Conservation (phyloP, 169 alveolate genomes). For the Plasmodium coatneyi region DNA sequence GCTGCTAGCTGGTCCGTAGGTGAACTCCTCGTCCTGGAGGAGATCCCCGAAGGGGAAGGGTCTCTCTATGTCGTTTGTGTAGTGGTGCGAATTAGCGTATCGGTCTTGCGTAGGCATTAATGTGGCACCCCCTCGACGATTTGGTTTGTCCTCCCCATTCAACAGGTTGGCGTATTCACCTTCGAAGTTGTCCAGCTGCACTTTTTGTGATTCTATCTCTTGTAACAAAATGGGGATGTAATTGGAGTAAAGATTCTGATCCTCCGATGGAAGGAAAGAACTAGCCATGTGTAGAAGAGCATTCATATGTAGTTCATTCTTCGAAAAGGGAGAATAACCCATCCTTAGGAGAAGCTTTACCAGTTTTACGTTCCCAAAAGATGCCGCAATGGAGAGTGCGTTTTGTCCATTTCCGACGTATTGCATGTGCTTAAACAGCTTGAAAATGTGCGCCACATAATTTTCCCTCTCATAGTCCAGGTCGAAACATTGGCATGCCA, state of each 20-base stretch:
- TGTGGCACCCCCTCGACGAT: background rate
- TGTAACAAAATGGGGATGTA: constrained; percentile 32
- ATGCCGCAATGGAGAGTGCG: constrained; percentile 78
- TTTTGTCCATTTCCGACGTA: constrained; percentile 82
- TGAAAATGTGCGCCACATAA: constrained; percentile 10
- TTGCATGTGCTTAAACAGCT: constrained; percentile 67
- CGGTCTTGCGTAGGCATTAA: background rate
- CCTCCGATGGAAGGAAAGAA: constrained; percentile 45
- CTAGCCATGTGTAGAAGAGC: constrained; percentile 67
- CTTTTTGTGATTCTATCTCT: constrained; percentile 29
- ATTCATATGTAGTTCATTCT: constrained; percentile 52
- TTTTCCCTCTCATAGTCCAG: background rate
- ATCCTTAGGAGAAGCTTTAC: constrained; percentile 74
- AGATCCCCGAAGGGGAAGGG: constrained; percentile 36
- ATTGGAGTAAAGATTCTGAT: constrained; percentile 2
- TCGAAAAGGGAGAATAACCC: constrained; percentile 25
- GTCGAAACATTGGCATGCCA: constrained; percentile 54
- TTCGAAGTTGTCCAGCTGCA: constrained; percentile 4
- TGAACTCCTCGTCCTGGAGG: constrained; percentile 38
- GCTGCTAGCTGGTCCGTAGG: constrained; percentile 35
- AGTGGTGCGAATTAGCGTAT: background rate
- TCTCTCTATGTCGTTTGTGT: background rate
- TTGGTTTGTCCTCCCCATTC: background rate
- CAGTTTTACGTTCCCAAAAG: constrained; percentile 76
- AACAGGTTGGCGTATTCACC: background rate